Evolutionary conservation across 2,329 filamentous ascomycete species (phyloP), one percentile per base, ranked within the genome.

Genomic region (Metarhizium sp.): DNA sequence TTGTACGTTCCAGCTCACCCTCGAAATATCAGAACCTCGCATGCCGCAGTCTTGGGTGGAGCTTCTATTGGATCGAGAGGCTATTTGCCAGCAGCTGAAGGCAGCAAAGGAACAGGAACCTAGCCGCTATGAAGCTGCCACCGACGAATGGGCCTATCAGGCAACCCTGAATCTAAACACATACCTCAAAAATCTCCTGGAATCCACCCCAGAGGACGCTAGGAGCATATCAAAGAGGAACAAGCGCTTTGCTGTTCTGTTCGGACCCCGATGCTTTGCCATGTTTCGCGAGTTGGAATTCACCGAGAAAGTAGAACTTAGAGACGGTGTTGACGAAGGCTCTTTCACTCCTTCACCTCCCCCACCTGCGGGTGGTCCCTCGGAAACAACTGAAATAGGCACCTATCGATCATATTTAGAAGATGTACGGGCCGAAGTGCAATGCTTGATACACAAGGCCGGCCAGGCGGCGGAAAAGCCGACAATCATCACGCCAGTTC

Each of bases 151-250:
- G 66, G 66, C 64, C 2, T 64, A 67, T 2, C 69, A 71, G n/a
- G 70, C 75, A 0, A 69, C 77, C 3, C 53, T 62, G 6, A 79
- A 78, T 11, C 65, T 83, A 3, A 74, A 76, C 55, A 75, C 73
- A 6, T 83, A 82, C 51, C 65, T 82, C 3, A 74, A 72, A 36
- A 78, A 83, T 56, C 68, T 78, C 6, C 68, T 78, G 3, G 70
- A 74, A 29, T 65, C 66, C 1, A 64, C 66, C 2, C 66, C 66
- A 1, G 67, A 69, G 40, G 68, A 70, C 8, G 64, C 64, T 0
- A 68, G 76, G 48, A 77, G 69, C 51, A 81, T 84, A 40, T 78
- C 79, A 2, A 78, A 77, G 53, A 69, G 79, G 1, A 84, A 84
- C 60, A 82, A 82, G 63, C 74, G 76, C 14, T 83, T 82, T 54